Base-by-base conservation (phyloP, 2,329 filamentous ascomycete genomes). In the Chaetomium sp. region DNA sequence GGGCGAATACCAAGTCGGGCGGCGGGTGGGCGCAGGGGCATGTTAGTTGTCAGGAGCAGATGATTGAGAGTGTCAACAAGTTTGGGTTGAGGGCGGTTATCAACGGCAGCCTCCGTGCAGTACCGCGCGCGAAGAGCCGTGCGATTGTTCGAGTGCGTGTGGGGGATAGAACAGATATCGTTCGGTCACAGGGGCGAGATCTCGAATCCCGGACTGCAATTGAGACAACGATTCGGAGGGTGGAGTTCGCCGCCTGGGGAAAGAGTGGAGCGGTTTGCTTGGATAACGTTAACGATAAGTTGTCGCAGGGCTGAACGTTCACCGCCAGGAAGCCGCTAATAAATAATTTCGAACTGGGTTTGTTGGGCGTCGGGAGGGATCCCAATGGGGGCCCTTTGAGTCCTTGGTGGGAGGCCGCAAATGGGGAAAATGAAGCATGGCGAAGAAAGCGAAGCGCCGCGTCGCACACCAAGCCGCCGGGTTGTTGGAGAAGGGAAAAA, bases 11-110 rank as follows among this genome's bases (percentile, higher is more conserved):
- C 38, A 38, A 50, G 38, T 32, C 33, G 53, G 36, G 38, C n/a
- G 51, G 50, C 37, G 6, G 50, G 40, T 35, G 19, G 40, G 34
- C 35, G 34, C 9, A 10, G 43, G 40, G 51, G 44, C 42, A 11
- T 37, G 60, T 62, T 63, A 58, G 52, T 63, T 55, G 58, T 47
- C 9, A 27, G 38, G 19, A 33, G 36, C 2, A 14, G 9, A 35
- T n/a, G 32, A 35, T 27, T 4, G 33, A 34, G n/a, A 34, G 32
- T 34, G 14, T 19, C 37, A 40, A 11, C 48, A 36, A 11, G 33
- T 10, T 8, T 27, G 19, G n/a, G n/a, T 27, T 14, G n/a, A 43
- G 11, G 11, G n/a, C 19, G 19, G 19, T 27, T 27, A 27, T 27
- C 19, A 27, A 27, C 19, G 19, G 19, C 19, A 27, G 19, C 19